Conservation (phyloP, 2,329 filamentous ascomycete genomes). For the Clathrospora elynae region DNA sequence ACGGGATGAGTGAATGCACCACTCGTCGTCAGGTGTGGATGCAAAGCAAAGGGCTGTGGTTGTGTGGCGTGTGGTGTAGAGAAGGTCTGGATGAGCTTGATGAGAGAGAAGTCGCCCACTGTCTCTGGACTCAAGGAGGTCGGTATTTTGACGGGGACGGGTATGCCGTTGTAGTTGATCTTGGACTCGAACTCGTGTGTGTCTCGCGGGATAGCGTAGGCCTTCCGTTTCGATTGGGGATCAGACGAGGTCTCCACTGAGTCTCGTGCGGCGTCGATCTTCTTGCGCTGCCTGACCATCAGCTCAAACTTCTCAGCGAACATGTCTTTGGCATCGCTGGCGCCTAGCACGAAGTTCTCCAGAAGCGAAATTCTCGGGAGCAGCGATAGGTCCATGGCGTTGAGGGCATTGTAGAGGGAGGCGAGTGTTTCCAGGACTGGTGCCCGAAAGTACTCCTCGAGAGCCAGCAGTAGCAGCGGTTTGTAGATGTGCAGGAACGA, state of each 20-base stretch:
- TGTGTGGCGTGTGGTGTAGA: constrained; percentile 79
- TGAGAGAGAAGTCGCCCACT: constrained; percentile 94
- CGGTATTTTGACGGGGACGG: constrained; percentile 94
- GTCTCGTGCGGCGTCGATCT: constrained; percentile 60
- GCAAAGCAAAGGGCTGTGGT: constrained; percentile 81
- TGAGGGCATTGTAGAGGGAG: constrained; percentile 88
- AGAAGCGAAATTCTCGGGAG: constrained; percentile 85
- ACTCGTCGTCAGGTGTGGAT: constrained; percentile 91
- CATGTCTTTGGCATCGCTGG: constrained; percentile 91
- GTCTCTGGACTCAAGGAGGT: constrained; percentile 93
- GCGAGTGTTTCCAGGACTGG: constrained; percentile 87
- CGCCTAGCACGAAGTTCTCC: constrained; percentile 83
- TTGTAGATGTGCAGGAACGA: constrained; percentile 99
- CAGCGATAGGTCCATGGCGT: constrained; percentile 93
- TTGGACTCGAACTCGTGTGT: constrained; percentile 97
- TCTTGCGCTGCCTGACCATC: constrained; percentile 83
- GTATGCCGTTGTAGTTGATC: constrained; percentile 94
- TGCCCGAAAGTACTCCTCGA: constrained; percentile 96
- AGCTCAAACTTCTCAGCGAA: constrained; percentile 97
- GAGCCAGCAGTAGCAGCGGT: constrained; percentile 84
- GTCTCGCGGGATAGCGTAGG: constrained; percentile 82
- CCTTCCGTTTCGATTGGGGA: constrained; percentile 57
- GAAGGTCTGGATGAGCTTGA: constrained; percentile 97
- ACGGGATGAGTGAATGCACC: constrained; percentile 90
- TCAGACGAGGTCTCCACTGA: constrained; percentile 44